Evolutionary conservation across 371 early-diverging fungal genomes (phyloP).

Genomic region (Rhizopus microsporus): DNA sequence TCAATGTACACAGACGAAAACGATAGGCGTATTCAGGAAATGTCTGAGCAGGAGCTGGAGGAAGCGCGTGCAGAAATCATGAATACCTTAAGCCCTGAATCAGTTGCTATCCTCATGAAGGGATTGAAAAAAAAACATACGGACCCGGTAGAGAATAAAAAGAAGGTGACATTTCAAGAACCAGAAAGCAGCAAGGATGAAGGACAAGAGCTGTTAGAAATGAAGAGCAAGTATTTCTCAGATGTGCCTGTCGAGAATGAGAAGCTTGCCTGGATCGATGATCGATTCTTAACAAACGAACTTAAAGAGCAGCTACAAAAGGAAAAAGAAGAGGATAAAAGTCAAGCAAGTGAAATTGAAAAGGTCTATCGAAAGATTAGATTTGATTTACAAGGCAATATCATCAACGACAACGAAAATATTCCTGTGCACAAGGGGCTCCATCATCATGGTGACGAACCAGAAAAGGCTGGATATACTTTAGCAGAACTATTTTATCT

Average conservation of each 20-base stretch:
- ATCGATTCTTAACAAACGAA: conserved; percentile 23
- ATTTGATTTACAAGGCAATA: conserved; percentile 78
- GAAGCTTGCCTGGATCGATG: conserved; percentile 75
- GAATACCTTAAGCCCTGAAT: conserved; percentile 55
- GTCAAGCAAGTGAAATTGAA: conserved; percentile 17
- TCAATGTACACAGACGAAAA: conserved; percentile 53
- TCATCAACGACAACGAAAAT: conserved; percentile 54
- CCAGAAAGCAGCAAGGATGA: conserved; percentile 28
- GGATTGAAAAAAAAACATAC: conserved; percentile 23
- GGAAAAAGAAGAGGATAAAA: conserved; percentile 12
- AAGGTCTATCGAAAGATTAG: conserved; percentile 47
- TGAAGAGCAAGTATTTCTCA: conserved; percentile 57
- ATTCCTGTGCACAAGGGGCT: conserved; percentile 70
- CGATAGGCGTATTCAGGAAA: conserved; percentile 46
- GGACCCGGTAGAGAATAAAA: conserved; percentile 13
- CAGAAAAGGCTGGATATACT: conserved; percentile 86
- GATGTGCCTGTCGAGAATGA: conserved; percentile 63
- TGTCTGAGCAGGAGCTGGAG: conserved; percentile 65
- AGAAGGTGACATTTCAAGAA: conserved; percentile 6
- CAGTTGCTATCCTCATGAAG: conserved; percentile 49
- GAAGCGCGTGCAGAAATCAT: conserved; percentile 61
- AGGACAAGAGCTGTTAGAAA: conserved; percentile 52
- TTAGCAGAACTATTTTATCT: conserved; percentile 81
- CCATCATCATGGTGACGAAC: conserved; percentile 89
- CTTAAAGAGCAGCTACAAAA: conserved; percentile 9